These are phyloP conservation scores for Crucibulum parvulum DNA, from an alignment of 1,284 basidiomycete genomes.

Conservation along the genomic window DNA sequence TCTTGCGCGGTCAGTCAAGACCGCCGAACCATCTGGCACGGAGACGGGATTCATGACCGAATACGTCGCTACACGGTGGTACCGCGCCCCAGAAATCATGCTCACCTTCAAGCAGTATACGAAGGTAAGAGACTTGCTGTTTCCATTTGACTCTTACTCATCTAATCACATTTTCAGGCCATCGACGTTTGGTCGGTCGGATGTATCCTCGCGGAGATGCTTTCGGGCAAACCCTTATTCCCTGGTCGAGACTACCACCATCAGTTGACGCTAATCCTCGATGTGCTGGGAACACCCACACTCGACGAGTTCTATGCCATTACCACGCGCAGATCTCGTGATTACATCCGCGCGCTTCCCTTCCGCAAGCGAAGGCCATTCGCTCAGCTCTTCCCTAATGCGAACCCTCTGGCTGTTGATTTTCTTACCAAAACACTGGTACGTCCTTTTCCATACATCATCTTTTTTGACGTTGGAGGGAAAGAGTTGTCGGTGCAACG, in stretches of 20 bases:
- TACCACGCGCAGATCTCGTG: constrained; percentile 82
- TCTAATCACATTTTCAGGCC: constrained; percentile 51
- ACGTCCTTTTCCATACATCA: constrained; percentile 33
- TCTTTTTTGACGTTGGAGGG: neutral
- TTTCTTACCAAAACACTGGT: constrained; percentile 92
- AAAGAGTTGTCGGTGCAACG: constrained; percentile 1
- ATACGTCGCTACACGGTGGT: constrained; percentile 95
- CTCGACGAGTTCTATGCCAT: constrained; percentile 90
- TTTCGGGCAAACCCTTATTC: constrained; percentile 93
- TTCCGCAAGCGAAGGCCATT: constrained; percentile 88
- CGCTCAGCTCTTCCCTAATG: constrained; percentile 85
- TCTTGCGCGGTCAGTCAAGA: constrained; percentile 87
- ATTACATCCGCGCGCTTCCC: constrained; percentile 89
- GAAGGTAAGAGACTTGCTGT: constrained; percentile 58
- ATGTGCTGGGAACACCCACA: constrained; percentile 89
- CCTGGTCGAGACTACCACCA: constrained; percentile 98
- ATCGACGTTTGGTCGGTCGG: constrained; percentile 97
- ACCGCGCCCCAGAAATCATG: constrained; percentile 96
- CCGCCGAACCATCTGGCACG: constrained; percentile 84
- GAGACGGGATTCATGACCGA: constrained; percentile 94
- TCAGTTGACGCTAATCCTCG: constrained; percentile 89
- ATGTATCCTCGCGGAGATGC: constrained; percentile 97
- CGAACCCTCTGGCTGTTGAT: constrained; percentile 86
- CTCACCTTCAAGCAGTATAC: constrained; percentile 97
- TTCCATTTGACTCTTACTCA: constrained; percentile 1